Evolutionary conservation across 2,329 filamentous ascomycete genomes (phyloP).

Genomic region (Fusarium nygamai): DNA sequence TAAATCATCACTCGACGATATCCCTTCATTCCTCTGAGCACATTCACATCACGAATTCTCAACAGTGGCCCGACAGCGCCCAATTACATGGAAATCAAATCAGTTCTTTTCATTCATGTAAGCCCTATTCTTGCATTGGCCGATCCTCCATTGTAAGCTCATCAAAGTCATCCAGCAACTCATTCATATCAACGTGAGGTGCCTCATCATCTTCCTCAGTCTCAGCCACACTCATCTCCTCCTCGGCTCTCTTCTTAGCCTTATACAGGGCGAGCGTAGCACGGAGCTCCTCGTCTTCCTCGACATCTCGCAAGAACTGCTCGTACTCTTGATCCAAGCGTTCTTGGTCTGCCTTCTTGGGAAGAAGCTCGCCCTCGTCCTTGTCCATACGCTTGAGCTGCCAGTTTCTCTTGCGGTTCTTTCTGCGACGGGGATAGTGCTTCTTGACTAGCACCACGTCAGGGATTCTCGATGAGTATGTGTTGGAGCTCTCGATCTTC

Average conservation of each 20-base stretch:
- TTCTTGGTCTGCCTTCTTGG: slow-evolving; percentile 87
- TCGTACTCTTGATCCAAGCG: slow-evolving; percentile 94
- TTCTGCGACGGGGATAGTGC: slow-evolving; percentile 87
- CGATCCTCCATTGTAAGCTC: slow-evolving; percentile 66
- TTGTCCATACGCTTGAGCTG: slow-evolving; percentile 91
- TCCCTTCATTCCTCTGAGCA: slow-evolving; percentile 51
- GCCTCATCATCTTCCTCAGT: slow-evolving; percentile 72
- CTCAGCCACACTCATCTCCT: slow-evolving; percentile 74
- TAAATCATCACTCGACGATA: slow-evolving; percentile 43
- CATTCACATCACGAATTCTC: background rate
- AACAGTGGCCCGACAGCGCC: background rate
- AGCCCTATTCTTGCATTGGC: slow-evolving; percentile 49
- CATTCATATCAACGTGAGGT: slow-evolving; percentile 79
- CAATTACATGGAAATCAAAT: slow-evolving; percentile 15
- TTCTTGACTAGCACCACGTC: slow-evolving; percentile 98
- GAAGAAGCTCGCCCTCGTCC: slow-evolving; percentile 88
- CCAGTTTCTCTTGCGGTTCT: slow-evolving; percentile 86
- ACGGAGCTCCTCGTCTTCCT: slow-evolving; percentile 91
- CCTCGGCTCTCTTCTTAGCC: slow-evolving; percentile 62
- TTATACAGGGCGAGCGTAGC: slow-evolving; percentile 89
- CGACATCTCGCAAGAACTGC: slow-evolving; percentile 95
- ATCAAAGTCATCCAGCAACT: slow-evolving; percentile 91
- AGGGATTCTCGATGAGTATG: slow-evolving; percentile 81
- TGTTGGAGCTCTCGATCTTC: slow-evolving; percentile 79
- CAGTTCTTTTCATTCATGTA: slow-evolving; percentile 39